phyloP scores from a whole-genome alignment of 345 rosid species.

The Eucalyptus leucophloia region DNA sequence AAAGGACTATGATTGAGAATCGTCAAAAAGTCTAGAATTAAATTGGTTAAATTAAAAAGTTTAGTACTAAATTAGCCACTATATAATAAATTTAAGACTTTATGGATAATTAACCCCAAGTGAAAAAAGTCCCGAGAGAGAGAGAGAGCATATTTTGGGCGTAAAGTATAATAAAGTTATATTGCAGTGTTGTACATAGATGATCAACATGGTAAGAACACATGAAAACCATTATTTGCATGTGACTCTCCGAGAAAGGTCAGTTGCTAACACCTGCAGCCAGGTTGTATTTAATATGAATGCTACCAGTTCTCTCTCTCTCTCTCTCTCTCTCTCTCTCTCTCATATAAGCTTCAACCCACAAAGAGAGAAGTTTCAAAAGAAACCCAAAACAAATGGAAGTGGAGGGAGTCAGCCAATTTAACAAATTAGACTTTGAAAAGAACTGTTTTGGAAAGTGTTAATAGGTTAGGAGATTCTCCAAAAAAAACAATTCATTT shows the following conservation, averaged over 20 bases:
- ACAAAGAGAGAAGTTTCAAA: neutral
- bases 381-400: neutral
- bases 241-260: neutral
- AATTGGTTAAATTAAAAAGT: neutral
- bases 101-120: neutral
- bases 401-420: neutral
- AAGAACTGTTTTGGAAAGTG: neutral
- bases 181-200: neutral
- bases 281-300: neutral
- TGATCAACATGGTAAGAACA: neutral
- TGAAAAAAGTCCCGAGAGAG: neutral
- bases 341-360: neutral
- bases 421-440: neutral
- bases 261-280: neutral
- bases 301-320: neutral
- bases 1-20: neutral
- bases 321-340: neutral
- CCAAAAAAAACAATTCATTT: neutral
- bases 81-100: neutral
- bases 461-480: neutral
- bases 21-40: neutral
- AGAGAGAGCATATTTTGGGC: neutral
- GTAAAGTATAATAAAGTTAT: too few species aligned
- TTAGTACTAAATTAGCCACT: neutral
- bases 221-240: neutral